Evolutionary conservation across 345 rosid species (phyloP), one percentile per base, ranked within the genome.

Genomic region (Nasturtium officinale): DNA sequence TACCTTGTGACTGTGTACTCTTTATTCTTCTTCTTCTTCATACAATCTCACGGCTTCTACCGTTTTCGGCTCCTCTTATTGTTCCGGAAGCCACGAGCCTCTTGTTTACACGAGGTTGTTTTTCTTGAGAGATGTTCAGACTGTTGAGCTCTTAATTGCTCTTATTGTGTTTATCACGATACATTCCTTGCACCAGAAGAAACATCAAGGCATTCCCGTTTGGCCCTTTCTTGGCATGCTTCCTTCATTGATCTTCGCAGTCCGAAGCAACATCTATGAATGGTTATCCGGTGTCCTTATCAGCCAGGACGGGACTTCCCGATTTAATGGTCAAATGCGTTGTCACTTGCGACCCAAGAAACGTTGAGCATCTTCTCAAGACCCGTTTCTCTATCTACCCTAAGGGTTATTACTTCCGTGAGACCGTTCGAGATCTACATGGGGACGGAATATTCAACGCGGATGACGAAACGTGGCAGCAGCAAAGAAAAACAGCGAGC

Each of bases 171-270:
- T 88, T 72, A 4, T 88, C 1, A 13, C 38, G 0, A 73, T 64
- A 63, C 72, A 84, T 42, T 79, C 90, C 9, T 42, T 90, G 61
- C 80, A 89, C 65, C 89, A 88, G 71, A 81, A 77, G 65, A 83
- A 82, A 51, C 85, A 66, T 45, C 62, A 81, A 7, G 96, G 96
- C 2, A 67, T 88, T 3, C 89, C 95, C 0, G 66, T 83, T 3
- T 92, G 96, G 98, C 98, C 96, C 2, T 43, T 87, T 50, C 79
- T 92, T 1, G 96, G 96, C 10, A 92, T 92, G 98, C 67, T 88
- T 9, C 96, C 96, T 0, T 88, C 98, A 1, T 20, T 92, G 61
- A n/a, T 84, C 38, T 48, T 23, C 0, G 90, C 83, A 1, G 48
- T 87, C 17, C 83, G 53, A 4, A 13, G 57, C 29, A 77, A 90